A percentile compares a stretch with the other conserved stretches of the same genome.
Conservation (phyloP, 129 eudicot genomes). For the Centrapalus pauciflorus region DNA sequence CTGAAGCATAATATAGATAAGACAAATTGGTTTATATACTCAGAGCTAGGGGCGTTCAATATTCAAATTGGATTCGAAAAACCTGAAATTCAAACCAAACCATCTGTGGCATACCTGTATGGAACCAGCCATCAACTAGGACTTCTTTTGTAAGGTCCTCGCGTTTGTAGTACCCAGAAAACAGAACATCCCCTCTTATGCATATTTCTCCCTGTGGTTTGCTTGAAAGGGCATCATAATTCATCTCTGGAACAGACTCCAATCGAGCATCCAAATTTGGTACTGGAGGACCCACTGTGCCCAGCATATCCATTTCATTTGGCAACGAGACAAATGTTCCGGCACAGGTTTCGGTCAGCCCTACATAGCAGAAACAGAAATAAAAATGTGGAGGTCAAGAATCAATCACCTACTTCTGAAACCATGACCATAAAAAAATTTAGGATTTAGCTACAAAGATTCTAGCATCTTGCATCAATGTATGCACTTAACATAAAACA, state of each 20-base stretch:
- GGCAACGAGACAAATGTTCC: constrained; percentile 73
- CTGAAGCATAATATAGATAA: constrained; percentile 23
- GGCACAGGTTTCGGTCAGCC: constrained; percentile 81
- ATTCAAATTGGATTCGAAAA: constrained; percentile 5
- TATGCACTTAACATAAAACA: too few species aligned
- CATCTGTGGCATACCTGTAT: constrained; percentile 52
- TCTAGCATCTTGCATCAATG: too few species aligned
- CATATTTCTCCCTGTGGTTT: constrained; percentile 80
- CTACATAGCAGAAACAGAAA: constrained; percentile 25
- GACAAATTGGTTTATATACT: not conserved
- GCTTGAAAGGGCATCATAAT: constrained; percentile 65
- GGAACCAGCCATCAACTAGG: constrained; percentile 77
- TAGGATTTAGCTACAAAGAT: too few species aligned
- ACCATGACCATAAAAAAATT: too few species aligned
- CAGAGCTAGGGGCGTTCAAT: too few species aligned
- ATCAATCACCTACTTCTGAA: too few species aligned
- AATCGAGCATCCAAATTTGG: constrained; percentile 68
- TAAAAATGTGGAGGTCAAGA: too few species aligned
- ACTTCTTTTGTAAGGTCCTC: constrained; percentile 84
- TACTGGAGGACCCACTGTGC: constrained; percentile 84
- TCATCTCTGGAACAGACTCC: constrained; percentile 85
- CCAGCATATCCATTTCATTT: constrained; percentile 56
- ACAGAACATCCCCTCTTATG: constrained; percentile 55
- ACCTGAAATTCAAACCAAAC: too few species aligned
- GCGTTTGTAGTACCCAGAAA: constrained; percentile 76